Evolutionary conservation across 768 basidiomycete species (phyloP).

Genomic region (Lactifluus hygrophoroides): DNA sequence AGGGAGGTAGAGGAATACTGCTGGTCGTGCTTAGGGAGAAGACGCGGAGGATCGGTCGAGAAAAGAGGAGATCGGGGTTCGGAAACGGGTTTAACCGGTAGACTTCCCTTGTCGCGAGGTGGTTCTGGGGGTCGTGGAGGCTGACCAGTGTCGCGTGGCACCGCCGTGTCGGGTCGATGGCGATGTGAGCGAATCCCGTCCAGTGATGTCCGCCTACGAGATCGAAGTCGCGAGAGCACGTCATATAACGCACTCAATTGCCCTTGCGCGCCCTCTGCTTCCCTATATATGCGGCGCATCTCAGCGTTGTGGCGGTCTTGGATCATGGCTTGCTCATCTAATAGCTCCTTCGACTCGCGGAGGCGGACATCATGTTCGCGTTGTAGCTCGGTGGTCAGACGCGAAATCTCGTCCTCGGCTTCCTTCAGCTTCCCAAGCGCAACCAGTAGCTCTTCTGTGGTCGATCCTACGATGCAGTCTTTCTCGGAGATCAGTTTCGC

Average conservation of each 20-base stretch:
- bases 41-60: too few relatives aligned
- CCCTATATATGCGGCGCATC: neutral
- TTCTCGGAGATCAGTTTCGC: neutral
- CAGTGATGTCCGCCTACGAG: neutral
- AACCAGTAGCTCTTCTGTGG: neutral
- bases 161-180: too few relatives aligned
- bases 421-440: neutral
- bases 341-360: neutral
- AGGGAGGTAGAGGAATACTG: neutral
- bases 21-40: neutral
- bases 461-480: neutral
- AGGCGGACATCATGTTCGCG: neutral
- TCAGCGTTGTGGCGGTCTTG: neutral
- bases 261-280: neutral
- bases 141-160: neutral
- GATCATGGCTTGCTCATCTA: neutral
- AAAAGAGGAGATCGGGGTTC: too few relatives aligned
- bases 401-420: neutral
- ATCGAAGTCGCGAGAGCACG: neutral
- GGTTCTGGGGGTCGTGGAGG: neutral
- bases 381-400: neutral
- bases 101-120: neutral
- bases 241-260: neutral
- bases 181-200: neutral
- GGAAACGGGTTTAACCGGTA: neutral